Conservation (phyloP, 352 stramenopile genomes). For the Globisporangium spinosum region DNA sequence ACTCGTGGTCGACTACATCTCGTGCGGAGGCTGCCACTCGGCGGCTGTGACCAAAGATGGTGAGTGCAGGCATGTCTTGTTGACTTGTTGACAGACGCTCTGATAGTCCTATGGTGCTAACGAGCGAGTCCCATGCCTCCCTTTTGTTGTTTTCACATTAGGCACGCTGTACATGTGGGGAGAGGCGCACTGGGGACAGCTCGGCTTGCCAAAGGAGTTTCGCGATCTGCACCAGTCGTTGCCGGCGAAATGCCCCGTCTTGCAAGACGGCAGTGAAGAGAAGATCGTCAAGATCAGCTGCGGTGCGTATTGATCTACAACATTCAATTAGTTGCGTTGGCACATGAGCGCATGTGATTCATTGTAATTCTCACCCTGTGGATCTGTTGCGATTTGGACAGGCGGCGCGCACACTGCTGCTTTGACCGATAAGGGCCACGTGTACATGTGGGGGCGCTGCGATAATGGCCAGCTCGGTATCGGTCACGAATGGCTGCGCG, state of each 20-base stretch:
- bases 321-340: neutral
- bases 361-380: neutral
- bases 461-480: constrained; percentile 76
- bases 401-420: constrained; percentile 69
- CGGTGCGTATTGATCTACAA: constrained; percentile 21
- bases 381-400: constrained; percentile 2
- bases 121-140: neutral
- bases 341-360: neutral
- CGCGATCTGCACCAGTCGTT: constrained; percentile 56
- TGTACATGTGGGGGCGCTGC: constrained; percentile 78
- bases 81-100: neutral
- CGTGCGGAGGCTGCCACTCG: constrained; percentile 78
- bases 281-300: constrained; percentile 77
- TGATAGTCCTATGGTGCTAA: neutral
- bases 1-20: constrained; percentile 71
- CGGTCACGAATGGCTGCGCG: constrained; percentile 56
- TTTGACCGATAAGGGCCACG: constrained; percentile 60
- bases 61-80: constrained; percentile 11
- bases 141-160: constrained; percentile 9
- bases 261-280: constrained; percentile 40
- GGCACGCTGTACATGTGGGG: constrained; percentile 80
- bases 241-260: constrained; percentile 61
- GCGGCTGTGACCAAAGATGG: constrained; percentile 67
- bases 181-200: constrained; percentile 77
- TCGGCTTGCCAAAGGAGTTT: constrained; percentile 67